Evolutionary conservation across 805 yeast genomes (phyloP).

Genomic region (Barnettozyma sucrosica): DNA sequence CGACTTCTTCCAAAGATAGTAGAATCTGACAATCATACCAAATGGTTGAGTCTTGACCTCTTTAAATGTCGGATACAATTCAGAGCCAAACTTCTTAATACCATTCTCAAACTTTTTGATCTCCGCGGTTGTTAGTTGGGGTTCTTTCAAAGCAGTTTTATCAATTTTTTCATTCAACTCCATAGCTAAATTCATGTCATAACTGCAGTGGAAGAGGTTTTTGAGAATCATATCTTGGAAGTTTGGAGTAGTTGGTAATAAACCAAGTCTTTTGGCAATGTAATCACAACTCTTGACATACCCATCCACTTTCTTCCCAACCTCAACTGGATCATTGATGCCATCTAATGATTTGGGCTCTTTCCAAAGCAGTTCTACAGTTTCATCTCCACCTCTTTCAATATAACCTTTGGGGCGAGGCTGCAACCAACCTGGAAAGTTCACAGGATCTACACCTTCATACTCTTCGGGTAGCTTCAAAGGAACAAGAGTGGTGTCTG

Average conservation of each 20-base stretch:
- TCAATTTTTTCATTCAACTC: slow-evolving; percentile 41
- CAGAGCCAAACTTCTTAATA: slow-evolving; percentile 68
- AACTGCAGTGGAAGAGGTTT: slow-evolving; percentile 44
- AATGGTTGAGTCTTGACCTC: slow-evolving; percentile 69
- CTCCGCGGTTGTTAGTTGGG: slow-evolving; percentile 65
- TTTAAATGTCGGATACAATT: slow-evolving; percentile 65
- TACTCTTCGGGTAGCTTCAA: slow-evolving; percentile 44
- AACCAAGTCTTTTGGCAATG: slow-evolving; percentile 47
- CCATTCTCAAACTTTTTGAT: slow-evolving; percentile 66
- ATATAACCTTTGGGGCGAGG: slow-evolving; percentile 75
- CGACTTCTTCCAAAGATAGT: slow-evolving; percentile 90
- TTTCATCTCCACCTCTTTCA: slow-evolving; percentile 75
- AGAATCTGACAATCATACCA: slow-evolving; percentile 78
- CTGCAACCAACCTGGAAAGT: slow-evolving; percentile 71
- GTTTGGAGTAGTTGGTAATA: slow-evolving; percentile 68
- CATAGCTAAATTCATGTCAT: slow-evolving; percentile 47
- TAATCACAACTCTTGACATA: slow-evolving; percentile 52
- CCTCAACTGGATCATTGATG: slow-evolving; percentile 17
- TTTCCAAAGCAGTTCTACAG: slow-evolving; percentile 65
- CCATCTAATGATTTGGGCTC: slow-evolving; percentile 25
- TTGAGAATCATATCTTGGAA: slow-evolving; percentile 71
- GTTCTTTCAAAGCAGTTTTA: slow-evolving; percentile 62
- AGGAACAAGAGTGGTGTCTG: slow-evolving; percentile 12
- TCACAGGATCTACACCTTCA: slow-evolving; percentile 34
- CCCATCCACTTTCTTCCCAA: slow-evolving; percentile 35